Base-by-base conservation (phyloP, 768 basidiomycete species). In the Psilocybe cubensis region DNA sequence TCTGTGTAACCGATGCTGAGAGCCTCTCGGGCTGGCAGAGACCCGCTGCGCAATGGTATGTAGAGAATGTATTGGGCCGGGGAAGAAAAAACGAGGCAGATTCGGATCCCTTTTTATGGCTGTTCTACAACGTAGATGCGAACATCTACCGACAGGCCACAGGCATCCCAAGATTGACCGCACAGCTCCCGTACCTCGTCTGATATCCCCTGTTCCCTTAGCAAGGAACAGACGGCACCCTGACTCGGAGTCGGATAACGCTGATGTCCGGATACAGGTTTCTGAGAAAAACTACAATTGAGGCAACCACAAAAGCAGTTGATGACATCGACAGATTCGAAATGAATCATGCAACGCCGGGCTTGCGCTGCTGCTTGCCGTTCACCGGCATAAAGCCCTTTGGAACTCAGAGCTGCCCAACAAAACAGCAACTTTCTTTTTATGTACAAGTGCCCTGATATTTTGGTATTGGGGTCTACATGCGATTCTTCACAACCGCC, bases 21-120 rank as follows among this genome's bases (percentile, higher is more conserved):
- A 46, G 23, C 25, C 45, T 17, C 23, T 38, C 12, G 35, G 35
- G 35, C 45, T 28, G 17, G 21, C 23, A 3, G 28, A 29, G 46
- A 29, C 11, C 25, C 35, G 17, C 45, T 46, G 25, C 45, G 42
- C 42, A 49, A 38, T 38, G 51, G 33, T 12, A 33, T 28, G 41
- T 44, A 44, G 48, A 24, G 40, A 38, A 38, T 24, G 14, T 18
- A 48, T n/a, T 40, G 38, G 29, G 25, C 40, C 50, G 40, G 56
- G 49, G 48, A 51, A 57, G 28, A 43, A 14, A 51, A 57, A 49
- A 57, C 29, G 56, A 57, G 56, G 56, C 56, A 14, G 45, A 42
- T 48, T 29, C 56, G 28, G 25, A 56, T 50, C 25, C 42, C 27
- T 31, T 46, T 48, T 48, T 35, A 42, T 45, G 25, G 23, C 11